Evolutionary conservation across 1,284 basidiomycete genomes (phyloP).

Genomic region (Ustilago xerochloae): DNA sequence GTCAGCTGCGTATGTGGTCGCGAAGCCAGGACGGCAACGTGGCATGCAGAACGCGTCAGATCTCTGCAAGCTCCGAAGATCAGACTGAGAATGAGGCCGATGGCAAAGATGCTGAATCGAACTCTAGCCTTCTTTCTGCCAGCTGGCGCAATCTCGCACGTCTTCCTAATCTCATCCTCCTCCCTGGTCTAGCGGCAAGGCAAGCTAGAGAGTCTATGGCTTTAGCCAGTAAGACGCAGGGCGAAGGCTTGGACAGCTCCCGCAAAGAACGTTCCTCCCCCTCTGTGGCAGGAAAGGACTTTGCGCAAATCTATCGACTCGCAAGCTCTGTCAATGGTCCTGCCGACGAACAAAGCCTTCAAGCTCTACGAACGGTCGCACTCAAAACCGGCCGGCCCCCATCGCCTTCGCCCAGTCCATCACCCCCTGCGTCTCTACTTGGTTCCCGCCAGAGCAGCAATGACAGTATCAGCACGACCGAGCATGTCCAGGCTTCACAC

Average conservation of each 20-base stretch:
- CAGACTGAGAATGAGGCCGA: slow-evolving; percentile 12
- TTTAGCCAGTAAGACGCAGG: slow-evolving; percentile 12
- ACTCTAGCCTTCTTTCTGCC: slow-evolving; percentile 29
- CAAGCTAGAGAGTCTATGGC: slow-evolving; percentile 33
- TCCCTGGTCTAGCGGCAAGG: slow-evolving; percentile 43
- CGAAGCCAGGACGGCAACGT: slow-evolving; percentile 4
- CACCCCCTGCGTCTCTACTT: slow-evolving; percentile 34
- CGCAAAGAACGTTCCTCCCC: background rate
- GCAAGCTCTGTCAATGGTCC: slow-evolving; percentile 10
- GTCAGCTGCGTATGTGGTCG: slow-evolving; percentile 46
- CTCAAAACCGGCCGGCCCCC: slow-evolving; percentile 33
- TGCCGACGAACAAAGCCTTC: slow-evolving; percentile 9
- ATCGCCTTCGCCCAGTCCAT: slow-evolving; percentile 38
- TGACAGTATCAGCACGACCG: slow-evolving; percentile 32
- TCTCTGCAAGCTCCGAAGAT: slow-evolving; percentile 32
- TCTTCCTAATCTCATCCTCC: slow-evolving; percentile 46
- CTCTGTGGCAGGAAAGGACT: slow-evolving; percentile 10
- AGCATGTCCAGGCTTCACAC: background rate
- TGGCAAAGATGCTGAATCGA: slow-evolving; percentile 18
- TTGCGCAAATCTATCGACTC: slow-evolving; percentile 37
- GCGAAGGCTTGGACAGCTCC: background rate
- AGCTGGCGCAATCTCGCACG: slow-evolving; percentile 49
- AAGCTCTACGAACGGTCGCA: slow-evolving; percentile 26
- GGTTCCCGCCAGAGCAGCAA: slow-evolving; percentile 42
- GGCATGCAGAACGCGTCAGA: slow-evolving; percentile 13